These are phyloP conservation scores for Camelina neglecta DNA, from an alignment of 345 rosid species.

Conservation along the genomic window DNA sequence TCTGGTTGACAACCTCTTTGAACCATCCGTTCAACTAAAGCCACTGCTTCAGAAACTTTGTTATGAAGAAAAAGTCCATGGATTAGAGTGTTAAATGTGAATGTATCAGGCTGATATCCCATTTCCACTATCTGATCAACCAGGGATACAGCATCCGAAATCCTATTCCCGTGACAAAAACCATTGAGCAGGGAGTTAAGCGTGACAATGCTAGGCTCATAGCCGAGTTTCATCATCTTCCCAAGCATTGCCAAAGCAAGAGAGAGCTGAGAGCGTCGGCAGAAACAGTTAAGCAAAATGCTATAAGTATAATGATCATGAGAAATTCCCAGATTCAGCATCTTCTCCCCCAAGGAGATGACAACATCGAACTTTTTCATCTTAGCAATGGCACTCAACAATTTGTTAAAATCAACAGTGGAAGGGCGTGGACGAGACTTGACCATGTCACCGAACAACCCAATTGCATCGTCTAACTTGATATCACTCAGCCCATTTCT, in stretches of 20 bases:
- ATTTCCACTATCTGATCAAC: background rate
- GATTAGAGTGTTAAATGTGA: background rate
- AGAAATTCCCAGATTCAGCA: background rate
- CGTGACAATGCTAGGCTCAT: background rate
- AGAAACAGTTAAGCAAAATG: no score
- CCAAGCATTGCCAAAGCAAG: background rate
- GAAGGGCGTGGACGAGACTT: background rate
- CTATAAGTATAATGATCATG: background rate
- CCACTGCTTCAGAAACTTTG: background rate
- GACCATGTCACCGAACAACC: background rate
- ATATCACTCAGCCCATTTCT: background rate
- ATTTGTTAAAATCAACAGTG: background rate
- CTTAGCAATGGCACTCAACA: background rate
- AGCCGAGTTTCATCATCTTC: background rate
- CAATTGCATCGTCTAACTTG: background rate
- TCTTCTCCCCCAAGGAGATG: background rate
- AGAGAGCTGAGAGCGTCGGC: background rate
- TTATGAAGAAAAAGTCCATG: conserved; percentile 21
- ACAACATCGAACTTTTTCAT: background rate
- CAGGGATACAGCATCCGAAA: background rate
- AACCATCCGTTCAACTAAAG: background rate
- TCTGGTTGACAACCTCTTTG: background rate
- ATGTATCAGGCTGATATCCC: background rate
- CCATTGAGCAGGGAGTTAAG: background rate
- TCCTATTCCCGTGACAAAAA: background rate